These are phyloP conservation scores for Fomitopsis betulina DNA, from an alignment of 1,284 basidiomycete genomes.

Conservation along the genomic window DNA sequence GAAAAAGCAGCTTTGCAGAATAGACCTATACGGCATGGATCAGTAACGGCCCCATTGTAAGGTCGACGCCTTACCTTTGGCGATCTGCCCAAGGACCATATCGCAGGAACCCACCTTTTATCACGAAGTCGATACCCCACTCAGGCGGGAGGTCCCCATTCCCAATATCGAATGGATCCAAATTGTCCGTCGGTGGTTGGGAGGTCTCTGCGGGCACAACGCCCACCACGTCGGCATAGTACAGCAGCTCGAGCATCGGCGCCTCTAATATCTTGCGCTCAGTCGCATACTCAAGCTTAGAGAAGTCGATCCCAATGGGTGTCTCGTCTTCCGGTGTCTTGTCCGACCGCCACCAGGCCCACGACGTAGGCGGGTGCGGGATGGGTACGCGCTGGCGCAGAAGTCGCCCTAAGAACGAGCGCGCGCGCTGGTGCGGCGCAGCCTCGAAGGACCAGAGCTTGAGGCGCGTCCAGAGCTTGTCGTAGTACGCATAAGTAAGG, in stretches of 20 bases:
- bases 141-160: constrained; percentile 88
- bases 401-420: neutral
- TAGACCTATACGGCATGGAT: constrained; percentile 39
- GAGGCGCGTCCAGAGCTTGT: constrained; percentile 51
- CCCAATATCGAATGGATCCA: constrained; percentile 64
- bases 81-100: constrained; percentile 96
- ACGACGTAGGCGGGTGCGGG: constrained; percentile 18
- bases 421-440: constrained; percentile 3
- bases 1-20: constrained; percentile 79
- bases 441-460: constrained; percentile 39
- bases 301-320: constrained; percentile 49
- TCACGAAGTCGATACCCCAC: constrained; percentile 84
- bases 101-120: constrained; percentile 68
- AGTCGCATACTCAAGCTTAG: constrained; percentile 76
- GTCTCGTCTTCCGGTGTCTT: constrained; percentile 48
- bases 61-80: constrained; percentile 53
- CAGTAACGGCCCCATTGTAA: neutral
- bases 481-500: constrained; percentile 43
- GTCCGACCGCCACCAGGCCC: constrained; percentile 32
- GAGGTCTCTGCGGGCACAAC: constrained; percentile 46
- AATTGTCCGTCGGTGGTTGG: constrained; percentile 27
- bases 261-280: constrained; percentile 81
- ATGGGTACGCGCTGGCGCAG: constrained; percentile 8
- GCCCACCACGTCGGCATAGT: constrained; percentile 78
- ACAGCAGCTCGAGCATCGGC: constrained; percentile 69